phyloP scores from a whole-genome alignment of 495 filamentous ascomycete species.

The Penicillium manginii region DNA sequence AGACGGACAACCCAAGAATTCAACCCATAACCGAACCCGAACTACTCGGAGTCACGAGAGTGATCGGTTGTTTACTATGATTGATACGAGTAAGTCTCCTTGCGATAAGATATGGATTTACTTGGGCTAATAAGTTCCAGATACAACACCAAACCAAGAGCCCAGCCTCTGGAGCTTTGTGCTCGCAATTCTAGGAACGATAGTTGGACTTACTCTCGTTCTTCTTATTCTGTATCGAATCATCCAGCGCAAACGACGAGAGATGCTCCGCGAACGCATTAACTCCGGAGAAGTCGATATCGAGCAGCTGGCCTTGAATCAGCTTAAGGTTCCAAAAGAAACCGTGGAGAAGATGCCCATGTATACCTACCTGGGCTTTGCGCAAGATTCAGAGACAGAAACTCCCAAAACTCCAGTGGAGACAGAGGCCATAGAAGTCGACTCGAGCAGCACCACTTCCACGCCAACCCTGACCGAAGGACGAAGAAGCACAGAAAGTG shows the following conservation, averaged over 20 bases:
- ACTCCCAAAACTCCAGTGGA: conserved; percentile 13
- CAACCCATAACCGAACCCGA: conserved; percentile 1
- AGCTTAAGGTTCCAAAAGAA: conserved; percentile 68
- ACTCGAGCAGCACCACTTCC: conserved; percentile 5
- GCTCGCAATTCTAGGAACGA: conserved; percentile 75
- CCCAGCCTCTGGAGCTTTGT: conserved; percentile 84
- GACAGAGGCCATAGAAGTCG: conserved; percentile 13
- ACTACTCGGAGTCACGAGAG: conserved; percentile 48
- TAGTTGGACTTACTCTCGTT: conserved; percentile 64
- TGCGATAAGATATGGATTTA: not conserved
- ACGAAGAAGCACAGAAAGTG: not conserved
- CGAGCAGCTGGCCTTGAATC: conserved; percentile 77
- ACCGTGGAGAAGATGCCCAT: conserved; percentile 72
- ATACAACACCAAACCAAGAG: conserved; percentile 33
- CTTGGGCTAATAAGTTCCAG: conserved; percentile 11
- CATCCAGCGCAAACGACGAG: conserved; percentile 68
- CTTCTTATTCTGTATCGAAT: conserved; percentile 75
- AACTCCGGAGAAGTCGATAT: conserved; percentile 76
- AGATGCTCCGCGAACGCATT: conserved; percentile 67
- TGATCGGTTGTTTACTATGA: conserved; percentile 62
- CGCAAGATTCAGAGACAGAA: conserved; percentile 19
- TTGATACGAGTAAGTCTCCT: conserved; percentile 58
- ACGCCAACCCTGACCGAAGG: conserved; percentile 12
- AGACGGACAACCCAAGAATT: conserved; percentile 60
- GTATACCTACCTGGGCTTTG: conserved; percentile 66